Evolutionary conservation across 345 rosid genomes (phyloP).

Genomic region (Populus alba): DNA sequence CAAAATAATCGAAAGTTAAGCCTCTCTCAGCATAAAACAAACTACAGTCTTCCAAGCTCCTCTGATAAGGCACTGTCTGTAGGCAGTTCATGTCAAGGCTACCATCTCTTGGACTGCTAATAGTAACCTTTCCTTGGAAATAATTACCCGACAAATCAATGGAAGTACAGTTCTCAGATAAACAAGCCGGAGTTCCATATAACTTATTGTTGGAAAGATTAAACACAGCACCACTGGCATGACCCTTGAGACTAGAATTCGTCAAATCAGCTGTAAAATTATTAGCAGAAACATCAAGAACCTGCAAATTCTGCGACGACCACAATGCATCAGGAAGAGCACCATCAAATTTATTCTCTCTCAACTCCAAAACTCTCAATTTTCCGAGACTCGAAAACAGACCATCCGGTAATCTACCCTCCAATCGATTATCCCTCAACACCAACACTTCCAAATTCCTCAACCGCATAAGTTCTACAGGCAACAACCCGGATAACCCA

Average conservation of each 20-base stretch:
- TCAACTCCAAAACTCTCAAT: slow-evolving; percentile 41
- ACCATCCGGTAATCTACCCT: slow-evolving; percentile 33
- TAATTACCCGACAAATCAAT: slow-evolving; percentile 32
- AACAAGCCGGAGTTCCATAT: slow-evolving; percentile 20
- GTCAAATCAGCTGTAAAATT: slow-evolving; percentile 17
- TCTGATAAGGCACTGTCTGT: slow-evolving; percentile 10
- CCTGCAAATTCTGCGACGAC: slow-evolving; percentile 11
- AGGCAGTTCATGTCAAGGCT: slow-evolving; percentile 21
- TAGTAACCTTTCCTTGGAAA: slow-evolving; percentile 24
- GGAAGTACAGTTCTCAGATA: not conserved
- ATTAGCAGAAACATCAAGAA: slow-evolving; percentile 27
- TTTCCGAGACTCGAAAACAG: slow-evolving; percentile 39
- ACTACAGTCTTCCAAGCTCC: slow-evolving; percentile 20
- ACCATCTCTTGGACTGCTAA: not conserved
- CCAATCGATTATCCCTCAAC: slow-evolving; percentile 20
- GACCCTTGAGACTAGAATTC: slow-evolving; percentile 8
- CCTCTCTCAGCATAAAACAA: slow-evolving; percentile 22
- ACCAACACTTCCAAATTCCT: slow-evolving; percentile 17
- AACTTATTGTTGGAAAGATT: slow-evolving; percentile 28
- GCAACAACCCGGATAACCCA: slow-evolving; percentile 24
- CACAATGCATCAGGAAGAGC: slow-evolving; percentile 15
- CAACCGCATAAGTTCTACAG: slow-evolving; percentile 14
- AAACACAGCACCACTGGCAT: slow-evolving; percentile 3
- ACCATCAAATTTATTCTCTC: slow-evolving; percentile 38
- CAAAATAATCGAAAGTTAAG: slow-evolving; percentile 12